Evolutionary conservation across 768 basidiomycete species (phyloP).

Genomic region (Auricularia cornea): DNA sequence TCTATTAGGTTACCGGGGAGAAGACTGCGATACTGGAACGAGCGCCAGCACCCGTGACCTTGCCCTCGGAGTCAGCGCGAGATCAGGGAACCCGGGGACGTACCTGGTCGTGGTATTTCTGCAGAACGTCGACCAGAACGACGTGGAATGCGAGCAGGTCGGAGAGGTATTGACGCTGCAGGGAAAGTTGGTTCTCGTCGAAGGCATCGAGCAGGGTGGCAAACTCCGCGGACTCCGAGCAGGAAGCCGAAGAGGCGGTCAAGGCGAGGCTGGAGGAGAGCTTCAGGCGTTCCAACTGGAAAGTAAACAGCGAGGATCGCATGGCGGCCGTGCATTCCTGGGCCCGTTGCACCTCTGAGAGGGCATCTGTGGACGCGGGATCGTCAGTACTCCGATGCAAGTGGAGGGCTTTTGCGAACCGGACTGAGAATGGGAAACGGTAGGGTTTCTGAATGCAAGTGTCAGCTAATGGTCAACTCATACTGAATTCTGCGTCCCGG

Average conservation of each 20-base stretch:
- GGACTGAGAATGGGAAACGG: not conserved
- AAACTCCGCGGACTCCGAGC: not conserved
- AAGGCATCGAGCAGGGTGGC: not conserved
- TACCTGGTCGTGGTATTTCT: not conserved
- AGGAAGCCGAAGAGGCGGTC: not conserved
- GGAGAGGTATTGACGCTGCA: no score
- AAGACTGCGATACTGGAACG: no score
- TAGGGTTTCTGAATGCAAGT: not conserved
- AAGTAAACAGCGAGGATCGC: not conserved
- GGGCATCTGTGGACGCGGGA: not conserved
- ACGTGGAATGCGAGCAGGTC: not conserved
- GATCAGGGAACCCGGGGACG: no score
- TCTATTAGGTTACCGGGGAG: no score
- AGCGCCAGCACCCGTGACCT: no score
- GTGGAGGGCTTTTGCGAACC: not conserved
- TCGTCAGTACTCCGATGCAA: not conserved
- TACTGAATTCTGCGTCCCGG: not conserved
- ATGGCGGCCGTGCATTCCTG: not conserved
- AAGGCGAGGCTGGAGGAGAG: not conserved
- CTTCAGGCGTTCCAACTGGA: not conserved
- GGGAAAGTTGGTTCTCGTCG: not conserved
- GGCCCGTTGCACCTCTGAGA: not conserved
- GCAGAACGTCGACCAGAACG: not conserved
- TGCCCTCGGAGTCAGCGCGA: no score
- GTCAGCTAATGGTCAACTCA: not conserved